A percentile compares a stretch with the other conserved stretches of the same genome.
phyloP scores from a whole-genome alignment of 2,329 filamentous ascomycete genomes.

The Cladosporium sp. region DNA sequence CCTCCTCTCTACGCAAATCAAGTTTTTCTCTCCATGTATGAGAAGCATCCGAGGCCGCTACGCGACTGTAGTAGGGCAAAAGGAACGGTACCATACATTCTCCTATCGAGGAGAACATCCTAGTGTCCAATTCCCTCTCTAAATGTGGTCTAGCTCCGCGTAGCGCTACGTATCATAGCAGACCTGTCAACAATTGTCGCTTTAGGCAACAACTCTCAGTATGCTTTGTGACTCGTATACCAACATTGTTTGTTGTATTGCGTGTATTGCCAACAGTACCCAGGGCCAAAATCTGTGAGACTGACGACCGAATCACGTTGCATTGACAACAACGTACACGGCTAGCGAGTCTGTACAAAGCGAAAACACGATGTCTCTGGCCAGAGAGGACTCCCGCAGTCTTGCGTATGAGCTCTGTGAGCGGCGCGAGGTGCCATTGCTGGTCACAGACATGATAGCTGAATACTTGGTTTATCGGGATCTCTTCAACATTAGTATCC shows the following conservation, averaged over 20 bases:
- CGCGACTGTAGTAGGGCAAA: too few species aligned
- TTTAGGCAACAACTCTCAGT: not conserved
- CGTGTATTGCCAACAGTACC: not conserved
- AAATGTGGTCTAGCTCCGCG: too few species aligned
- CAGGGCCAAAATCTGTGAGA: slow-evolving; percentile 24
- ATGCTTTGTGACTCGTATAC: not conserved
- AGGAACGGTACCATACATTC: too few species aligned
- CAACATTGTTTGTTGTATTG: not conserved
- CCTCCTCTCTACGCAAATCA: too few species aligned
- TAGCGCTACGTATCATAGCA: too few species aligned
- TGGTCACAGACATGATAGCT: slow-evolving; percentile 10
- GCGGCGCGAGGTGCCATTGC: slow-evolving; percentile 1
- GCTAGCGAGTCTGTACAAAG: not conserved
- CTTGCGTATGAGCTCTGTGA: slow-evolving; percentile 8
- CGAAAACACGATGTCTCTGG: not conserved
- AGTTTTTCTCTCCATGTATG: too few species aligned
- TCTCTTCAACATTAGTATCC: slow-evolving; percentile 4
- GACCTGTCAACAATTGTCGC: too few species aligned
- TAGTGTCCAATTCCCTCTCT: too few species aligned
- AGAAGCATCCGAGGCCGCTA: too few species aligned
- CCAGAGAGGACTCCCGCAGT: not conserved
- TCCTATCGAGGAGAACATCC: too few species aligned
- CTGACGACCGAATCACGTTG: not conserved
- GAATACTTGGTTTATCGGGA: not conserved
- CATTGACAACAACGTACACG: not conserved